Percentiles rank a stretch among this genome's conserved stretches.
Conservation (phyloP, 768 basidiomycete species). For the Lactarius evosmus region DNA sequence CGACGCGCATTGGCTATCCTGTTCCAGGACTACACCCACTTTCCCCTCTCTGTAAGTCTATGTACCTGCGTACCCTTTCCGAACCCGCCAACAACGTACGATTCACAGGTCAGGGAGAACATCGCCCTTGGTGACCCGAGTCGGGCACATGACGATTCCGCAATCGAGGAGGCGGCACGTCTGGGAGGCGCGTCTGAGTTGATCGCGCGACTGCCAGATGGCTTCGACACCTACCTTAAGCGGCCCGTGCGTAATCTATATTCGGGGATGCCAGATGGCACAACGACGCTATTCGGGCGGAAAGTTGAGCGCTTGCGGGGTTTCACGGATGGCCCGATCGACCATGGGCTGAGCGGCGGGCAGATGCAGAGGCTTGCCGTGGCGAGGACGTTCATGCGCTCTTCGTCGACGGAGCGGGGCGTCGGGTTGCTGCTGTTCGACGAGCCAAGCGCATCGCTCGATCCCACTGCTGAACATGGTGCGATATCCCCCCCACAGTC, state of each 20-base stretch:
- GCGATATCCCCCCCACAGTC: slow-evolving; percentile 3
- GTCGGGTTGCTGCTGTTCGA: slow-evolving; percentile 67
- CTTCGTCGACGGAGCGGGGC: slow-evolving; percentile 42
- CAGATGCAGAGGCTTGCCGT: slow-evolving; percentile 74
- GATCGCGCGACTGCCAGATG: slow-evolving; percentile 60
- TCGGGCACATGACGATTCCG: slow-evolving; percentile 50
- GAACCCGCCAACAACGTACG: background rate
- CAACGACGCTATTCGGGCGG: slow-evolving; percentile 59
- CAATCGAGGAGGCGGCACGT: slow-evolving; percentile 59
- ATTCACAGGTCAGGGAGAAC: slow-evolving; percentile 65
- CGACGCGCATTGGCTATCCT: slow-evolving; percentile 67
- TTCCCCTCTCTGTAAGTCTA: slow-evolving; percentile 64
- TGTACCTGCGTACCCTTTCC: background rate
- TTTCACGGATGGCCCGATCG: background rate
- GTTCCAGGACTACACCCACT: slow-evolving; percentile 80
- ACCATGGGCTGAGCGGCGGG: slow-evolving; percentile 53
- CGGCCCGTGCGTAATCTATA: slow-evolving; percentile 67
- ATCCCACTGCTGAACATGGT: slow-evolving; percentile 76
- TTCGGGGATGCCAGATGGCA: slow-evolving; percentile 62
- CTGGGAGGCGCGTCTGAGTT: slow-evolving; percentile 69
- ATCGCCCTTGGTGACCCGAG: slow-evolving; percentile 70
- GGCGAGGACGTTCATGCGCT: slow-evolving; percentile 74
- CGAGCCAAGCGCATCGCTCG: slow-evolving; percentile 69
- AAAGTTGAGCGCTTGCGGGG: slow-evolving; percentile 36
- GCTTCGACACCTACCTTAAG: slow-evolving; percentile 69